phyloP scores from a whole-genome alignment of 176 grass and related monocot species.

The Dendrocalamus sinicus region DNA sequence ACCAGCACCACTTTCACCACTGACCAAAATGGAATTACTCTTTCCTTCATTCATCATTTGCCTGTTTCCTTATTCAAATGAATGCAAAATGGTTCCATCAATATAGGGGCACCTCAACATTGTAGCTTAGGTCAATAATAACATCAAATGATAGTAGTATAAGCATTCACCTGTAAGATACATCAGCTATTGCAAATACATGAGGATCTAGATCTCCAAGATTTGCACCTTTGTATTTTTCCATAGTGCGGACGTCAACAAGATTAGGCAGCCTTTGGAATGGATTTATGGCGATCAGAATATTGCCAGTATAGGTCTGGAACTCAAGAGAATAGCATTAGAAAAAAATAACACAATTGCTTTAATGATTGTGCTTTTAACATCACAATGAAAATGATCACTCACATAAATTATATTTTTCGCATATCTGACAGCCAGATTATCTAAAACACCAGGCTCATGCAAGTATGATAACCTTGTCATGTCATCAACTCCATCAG shows the following conservation, averaged over 20 bases:
- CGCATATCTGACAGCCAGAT: slow-evolving; percentile 78
- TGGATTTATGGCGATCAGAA: slow-evolving; percentile 96
- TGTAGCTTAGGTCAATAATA: slow-evolving; percentile 16
- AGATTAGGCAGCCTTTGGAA: slow-evolving; percentile 96
- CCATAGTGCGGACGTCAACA: slow-evolving; percentile 70
- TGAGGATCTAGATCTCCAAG: slow-evolving; percentile 87
- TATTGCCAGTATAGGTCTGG: slow-evolving; percentile 93
- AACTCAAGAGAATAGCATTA: slow-evolving; percentile 52
- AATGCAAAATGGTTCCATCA: slow-evolving; percentile 57
- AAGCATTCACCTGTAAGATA: slow-evolving; percentile 88
- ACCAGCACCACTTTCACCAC: slow-evolving; percentile 98
- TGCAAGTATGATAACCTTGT: slow-evolving; percentile 97
- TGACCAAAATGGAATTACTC: slow-evolving; percentile 97
- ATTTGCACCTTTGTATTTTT: slow-evolving; percentile 86
- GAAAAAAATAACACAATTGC: slow-evolving; percentile 16
- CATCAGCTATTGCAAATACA: slow-evolving; percentile 91
- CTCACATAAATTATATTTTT: slow-evolving; percentile 96
- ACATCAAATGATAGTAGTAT: slow-evolving; percentile 39
- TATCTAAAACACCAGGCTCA: slow-evolving; percentile 94
- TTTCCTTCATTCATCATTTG: slow-evolving; percentile 99
- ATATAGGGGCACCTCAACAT: slow-evolving; percentile 40
- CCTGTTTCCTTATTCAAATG: slow-evolving; percentile 78
- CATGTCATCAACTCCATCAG: slow-evolving; percentile 90
- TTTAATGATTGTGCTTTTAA: slow-evolving; percentile 18
- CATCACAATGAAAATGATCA: slow-evolving; percentile 37